Percentiles rank a stretch among this genome's conserved stretches.
Conservation (phyloP, 1,284 basidiomycete species). For the Ustilago crameri region DNA sequence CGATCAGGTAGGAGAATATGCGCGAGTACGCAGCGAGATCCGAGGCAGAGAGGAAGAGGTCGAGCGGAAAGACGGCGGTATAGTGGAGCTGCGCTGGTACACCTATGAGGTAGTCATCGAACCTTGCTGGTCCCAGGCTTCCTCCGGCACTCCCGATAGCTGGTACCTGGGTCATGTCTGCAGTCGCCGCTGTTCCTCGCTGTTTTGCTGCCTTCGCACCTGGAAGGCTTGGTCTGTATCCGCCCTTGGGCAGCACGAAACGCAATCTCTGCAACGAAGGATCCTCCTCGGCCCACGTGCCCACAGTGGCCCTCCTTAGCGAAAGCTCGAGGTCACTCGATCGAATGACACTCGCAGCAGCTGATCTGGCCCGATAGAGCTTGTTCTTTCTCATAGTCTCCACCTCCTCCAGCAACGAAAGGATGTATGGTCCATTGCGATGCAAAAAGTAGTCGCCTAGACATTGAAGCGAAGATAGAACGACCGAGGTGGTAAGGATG, state of each 20-base stretch:
- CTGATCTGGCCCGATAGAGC: conserved; percentile 72
- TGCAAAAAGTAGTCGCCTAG: conserved; percentile 77
- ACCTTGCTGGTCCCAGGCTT: conserved; percentile 20
- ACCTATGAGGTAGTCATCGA: conserved; percentile 52
- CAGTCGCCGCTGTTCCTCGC: conserved; percentile 16
- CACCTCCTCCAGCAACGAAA: conserved; percentile 75
- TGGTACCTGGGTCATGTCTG: neutral
- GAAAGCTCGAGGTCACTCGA: conserved; percentile 53
- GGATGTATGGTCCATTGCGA: conserved; percentile 84
- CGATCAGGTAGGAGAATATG: conserved; percentile 83
- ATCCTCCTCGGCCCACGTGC: conserved; percentile 56
- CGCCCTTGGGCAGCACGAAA: conserved; percentile 39
- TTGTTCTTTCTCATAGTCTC: conserved; percentile 77
- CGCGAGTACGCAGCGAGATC: conserved; percentile 80
- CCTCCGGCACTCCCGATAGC: neutral
- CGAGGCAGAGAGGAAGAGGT: conserved; percentile 82
- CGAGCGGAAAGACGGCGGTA: conserved; percentile 77
- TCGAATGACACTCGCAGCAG: conserved; percentile 71
- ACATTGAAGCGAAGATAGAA: conserved; percentile 79
- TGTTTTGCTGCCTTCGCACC: conserved; percentile 30
- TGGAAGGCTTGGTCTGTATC: conserved; percentile 30
- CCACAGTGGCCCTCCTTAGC: conserved; percentile 47
- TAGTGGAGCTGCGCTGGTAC: conserved; percentile 52
- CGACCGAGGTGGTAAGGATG: conserved; percentile 82
- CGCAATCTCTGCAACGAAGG: conserved; percentile 41